Evolutionary conservation across 108 stramenopile genomes (phyloP).

Genomic region (Skeletonema costatum): DNA sequence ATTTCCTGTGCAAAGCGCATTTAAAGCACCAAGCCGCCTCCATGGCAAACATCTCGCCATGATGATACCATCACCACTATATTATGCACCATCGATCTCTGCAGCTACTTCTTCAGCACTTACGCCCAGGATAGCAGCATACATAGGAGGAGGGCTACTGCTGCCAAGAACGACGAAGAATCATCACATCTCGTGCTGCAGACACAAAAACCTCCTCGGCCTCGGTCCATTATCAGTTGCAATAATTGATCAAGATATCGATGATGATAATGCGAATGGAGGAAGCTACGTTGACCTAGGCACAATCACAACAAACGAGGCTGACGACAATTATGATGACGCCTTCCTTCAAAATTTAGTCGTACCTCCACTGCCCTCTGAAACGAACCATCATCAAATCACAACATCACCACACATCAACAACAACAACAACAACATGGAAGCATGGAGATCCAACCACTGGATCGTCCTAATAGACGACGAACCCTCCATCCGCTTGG

Average conservation of each 20-base stretch:
- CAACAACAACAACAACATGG: background rate
- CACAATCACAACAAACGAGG: background rate
- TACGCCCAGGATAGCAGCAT: too few species aligned
- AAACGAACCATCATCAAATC: background rate
- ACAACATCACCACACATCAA: background rate
- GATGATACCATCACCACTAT: too few species aligned
- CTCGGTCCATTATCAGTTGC: background rate
- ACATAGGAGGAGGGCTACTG: too few species aligned
- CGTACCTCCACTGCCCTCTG: too few species aligned
- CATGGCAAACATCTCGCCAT: too few species aligned
- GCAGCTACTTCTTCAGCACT: too few species aligned
- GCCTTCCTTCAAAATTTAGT: background rate
- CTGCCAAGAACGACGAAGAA: too few species aligned
- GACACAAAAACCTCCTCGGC: background rate
- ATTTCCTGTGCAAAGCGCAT: too few species aligned
- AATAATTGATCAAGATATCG: background rate
- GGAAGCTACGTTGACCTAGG: background rate
- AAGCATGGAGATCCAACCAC: slow-evolving; percentile 33
- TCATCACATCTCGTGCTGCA: background rate
- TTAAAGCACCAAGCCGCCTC: too few species aligned
- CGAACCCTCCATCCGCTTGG: slow-evolving; percentile 76
- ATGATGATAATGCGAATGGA: background rate
- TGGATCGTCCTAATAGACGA: slow-evolving; percentile 88
- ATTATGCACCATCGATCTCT: too few species aligned
- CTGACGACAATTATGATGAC: background rate